A percentile compares a stretch with the other conserved stretches of the same genome.
Evolutionary conservation across 2,329 filamentous ascomycete genomes (phyloP).

Genomic region (Diaporthe eres): DNA sequence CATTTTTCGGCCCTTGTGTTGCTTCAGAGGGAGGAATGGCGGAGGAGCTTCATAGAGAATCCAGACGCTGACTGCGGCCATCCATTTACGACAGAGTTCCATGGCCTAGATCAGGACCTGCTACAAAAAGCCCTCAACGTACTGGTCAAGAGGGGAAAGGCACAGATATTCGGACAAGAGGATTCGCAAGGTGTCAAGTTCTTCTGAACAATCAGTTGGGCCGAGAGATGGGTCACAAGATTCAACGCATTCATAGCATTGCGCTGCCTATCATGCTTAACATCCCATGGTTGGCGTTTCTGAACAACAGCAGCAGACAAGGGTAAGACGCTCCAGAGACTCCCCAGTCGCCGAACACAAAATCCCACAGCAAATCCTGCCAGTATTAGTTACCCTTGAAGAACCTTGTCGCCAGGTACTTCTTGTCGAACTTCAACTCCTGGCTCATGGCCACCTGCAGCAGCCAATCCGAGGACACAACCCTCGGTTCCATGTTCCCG

Average conservation of each 20-base stretch:
- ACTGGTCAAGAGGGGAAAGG: slow-evolving; percentile 90
- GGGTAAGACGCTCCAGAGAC: slow-evolving; percentile 15
- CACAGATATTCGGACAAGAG: slow-evolving; percentile 92
- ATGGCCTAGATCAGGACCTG: slow-evolving; percentile 88
- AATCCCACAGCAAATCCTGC: not conserved
- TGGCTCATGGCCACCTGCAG: slow-evolving; percentile 92
- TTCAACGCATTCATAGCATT: slow-evolving; percentile 4
- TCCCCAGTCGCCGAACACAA: slow-evolving; percentile 27
- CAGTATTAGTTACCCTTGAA: slow-evolving; percentile 47
- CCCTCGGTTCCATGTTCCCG: slow-evolving; percentile 83
- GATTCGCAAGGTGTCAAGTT: slow-evolving; percentile 96
- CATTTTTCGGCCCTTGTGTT: slow-evolving; percentile 19
- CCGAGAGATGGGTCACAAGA: not conserved
- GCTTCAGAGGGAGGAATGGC: not conserved
- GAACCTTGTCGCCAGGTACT: slow-evolving; percentile 69
- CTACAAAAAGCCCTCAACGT: slow-evolving; percentile 84
- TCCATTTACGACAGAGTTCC: slow-evolving; percentile 74
- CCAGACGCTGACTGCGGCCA: not conserved
- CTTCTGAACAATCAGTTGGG: slow-evolving; percentile 73
- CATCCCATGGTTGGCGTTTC: not conserved
- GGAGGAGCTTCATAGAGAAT: not conserved
- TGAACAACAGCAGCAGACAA: not conserved
- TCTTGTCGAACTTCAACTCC: slow-evolving; percentile 76
- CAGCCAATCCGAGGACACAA: slow-evolving; percentile 91
- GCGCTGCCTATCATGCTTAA: not conserved